A percentile compares a stretch with the other conserved stretches of the same genome.
Conservation (phyloP, 2,329 filamentous ascomycete species). For the Chalara sp. region DNA sequence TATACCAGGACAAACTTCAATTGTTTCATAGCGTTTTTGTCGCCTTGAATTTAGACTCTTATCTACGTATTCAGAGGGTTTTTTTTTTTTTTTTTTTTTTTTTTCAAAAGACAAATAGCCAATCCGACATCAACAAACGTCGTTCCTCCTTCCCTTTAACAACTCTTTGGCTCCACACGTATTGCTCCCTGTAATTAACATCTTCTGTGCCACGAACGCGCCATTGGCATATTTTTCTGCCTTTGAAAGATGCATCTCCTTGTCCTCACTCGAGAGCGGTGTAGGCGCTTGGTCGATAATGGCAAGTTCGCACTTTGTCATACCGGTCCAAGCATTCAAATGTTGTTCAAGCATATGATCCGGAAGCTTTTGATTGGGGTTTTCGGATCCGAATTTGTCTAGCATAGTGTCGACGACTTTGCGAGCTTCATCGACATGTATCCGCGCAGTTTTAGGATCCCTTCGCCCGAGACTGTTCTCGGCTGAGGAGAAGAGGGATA, state of each 20-base stretch:
- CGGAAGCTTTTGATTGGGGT: neutral
- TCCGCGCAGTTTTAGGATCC: no score
- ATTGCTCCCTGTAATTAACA: neutral
- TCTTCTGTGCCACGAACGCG: neutral
- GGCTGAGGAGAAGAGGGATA: no score
- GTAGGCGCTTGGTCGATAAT: neutral
- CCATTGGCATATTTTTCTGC: neutral
- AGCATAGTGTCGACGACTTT: no score
- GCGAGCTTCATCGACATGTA: no score
- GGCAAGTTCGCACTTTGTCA: neutral
- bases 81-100: no score
- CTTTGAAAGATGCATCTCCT: neutral
- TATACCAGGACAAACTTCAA: no score
- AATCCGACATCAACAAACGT: neutral
- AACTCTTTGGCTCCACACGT: neutral
- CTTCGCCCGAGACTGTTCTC: no score
- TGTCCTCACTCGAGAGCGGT: neutral
- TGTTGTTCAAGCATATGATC: neutral
- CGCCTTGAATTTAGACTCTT: no score
- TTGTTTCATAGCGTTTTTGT: no score
- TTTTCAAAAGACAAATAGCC: neutral
- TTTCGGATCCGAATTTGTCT: neutral
- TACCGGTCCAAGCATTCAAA: neutral
- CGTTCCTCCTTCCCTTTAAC: neutral
- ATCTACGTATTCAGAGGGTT: no score